These are phyloP conservation scores for Trypanosoma mega DNA, from an alignment of 208 protist genomes.

Conservation along the genomic window DNA sequence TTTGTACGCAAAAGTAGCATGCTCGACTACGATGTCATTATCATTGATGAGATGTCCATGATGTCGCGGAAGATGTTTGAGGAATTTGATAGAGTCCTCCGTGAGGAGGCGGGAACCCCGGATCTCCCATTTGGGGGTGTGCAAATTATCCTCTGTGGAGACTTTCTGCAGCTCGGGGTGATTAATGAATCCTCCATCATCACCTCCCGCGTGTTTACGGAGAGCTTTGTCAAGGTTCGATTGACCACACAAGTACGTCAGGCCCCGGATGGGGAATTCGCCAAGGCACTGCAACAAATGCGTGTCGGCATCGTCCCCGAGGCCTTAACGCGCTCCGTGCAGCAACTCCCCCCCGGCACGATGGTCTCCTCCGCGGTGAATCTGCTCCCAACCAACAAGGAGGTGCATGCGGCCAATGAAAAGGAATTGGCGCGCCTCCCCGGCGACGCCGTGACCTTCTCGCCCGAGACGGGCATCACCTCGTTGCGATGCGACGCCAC, in stretches of 20 bases:
- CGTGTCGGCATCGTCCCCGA: conserved; percentile 65
- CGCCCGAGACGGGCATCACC: conserved; percentile 79
- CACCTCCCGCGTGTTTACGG: conserved; percentile 58
- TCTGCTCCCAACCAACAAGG: conserved; percentile 83
- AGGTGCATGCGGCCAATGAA: conserved; percentile 83
- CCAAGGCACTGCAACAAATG: conserved; percentile 71
- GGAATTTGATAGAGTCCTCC: conserved; percentile 79
- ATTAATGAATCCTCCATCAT: conserved; percentile 85
- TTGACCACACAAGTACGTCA: conserved; percentile 77
- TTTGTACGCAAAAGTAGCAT: conserved; percentile 74
- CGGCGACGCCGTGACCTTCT: conserved; percentile 68
- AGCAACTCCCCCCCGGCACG: conserved; percentile 75
- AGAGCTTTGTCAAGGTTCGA: conserved; percentile 77
- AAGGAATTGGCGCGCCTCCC: conserved; percentile 62
- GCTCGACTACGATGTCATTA: conserved; percentile 86
- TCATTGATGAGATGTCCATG: conserved; percentile 94
- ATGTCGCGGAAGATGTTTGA: conserved; percentile 84
- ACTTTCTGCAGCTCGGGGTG: conserved; percentile 91
- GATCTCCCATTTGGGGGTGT: conserved; percentile 91
- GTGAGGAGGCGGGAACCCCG: conserved; percentile 78
- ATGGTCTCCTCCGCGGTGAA: conserved; percentile 86
- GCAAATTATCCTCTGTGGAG: conserved; percentile 92
- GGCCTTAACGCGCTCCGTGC: conserved; percentile 55
- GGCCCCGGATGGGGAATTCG: conserved; percentile 57
- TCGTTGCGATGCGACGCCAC: conserved; percentile 74